A percentile compares a stretch with the other conserved stretches of the same genome.
Conservation (phyloP, 495 filamentous ascomycete species). For the Cudoniella acicularis region DNA sequence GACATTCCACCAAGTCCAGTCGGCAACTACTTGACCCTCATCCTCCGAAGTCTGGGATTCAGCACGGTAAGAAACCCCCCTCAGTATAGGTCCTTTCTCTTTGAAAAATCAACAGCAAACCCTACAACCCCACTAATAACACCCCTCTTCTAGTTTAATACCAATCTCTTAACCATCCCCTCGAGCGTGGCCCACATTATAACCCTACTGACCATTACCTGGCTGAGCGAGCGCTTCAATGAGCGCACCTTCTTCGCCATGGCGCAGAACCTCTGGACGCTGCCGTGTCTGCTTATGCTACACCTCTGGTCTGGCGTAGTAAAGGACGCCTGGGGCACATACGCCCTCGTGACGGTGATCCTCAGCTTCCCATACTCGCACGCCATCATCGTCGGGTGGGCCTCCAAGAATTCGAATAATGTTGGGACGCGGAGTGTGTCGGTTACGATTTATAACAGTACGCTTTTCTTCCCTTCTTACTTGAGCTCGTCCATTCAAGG, state of each 20-base stretch:
- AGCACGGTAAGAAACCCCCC: conserved; percentile 32
- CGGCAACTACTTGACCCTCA: conserved; percentile 58
- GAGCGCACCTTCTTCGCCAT: conserved; percentile 48
- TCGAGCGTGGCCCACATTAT: conserved; percentile 43
- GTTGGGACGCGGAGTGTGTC: conserved; percentile 64
- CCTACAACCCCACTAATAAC: neutral
- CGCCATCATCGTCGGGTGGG: conserved; percentile 59
- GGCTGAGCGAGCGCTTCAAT: conserved; percentile 55
- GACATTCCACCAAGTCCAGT: conserved; percentile 52
- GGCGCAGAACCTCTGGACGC: conserved; percentile 51
- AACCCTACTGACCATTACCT: conserved; percentile 48
- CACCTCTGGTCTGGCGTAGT: conserved; percentile 30
- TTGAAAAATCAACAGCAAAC: neutral
- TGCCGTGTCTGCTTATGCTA: conserved; percentile 54
- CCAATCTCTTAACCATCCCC: conserved; percentile 68
- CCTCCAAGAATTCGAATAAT: conserved; percentile 61
- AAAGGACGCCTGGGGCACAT: conserved; percentile 45
- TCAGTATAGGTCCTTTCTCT: neutral
- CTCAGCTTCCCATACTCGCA: conserved; percentile 45
- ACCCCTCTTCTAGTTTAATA: conserved; percentile 40
- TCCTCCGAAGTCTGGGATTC: conserved; percentile 57
- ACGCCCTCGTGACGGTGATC: conserved; percentile 49
- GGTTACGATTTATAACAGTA: conserved; percentile 63
- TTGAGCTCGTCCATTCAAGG: neutral
- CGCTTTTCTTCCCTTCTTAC: neutral